Percentiles rank a stretch among this genome's conserved stretches.
These are phyloP conservation scores for Apophysomyces sp. DNA, from an alignment of 371 early-diverging fungal genomes.

Conservation along the genomic window DNA sequence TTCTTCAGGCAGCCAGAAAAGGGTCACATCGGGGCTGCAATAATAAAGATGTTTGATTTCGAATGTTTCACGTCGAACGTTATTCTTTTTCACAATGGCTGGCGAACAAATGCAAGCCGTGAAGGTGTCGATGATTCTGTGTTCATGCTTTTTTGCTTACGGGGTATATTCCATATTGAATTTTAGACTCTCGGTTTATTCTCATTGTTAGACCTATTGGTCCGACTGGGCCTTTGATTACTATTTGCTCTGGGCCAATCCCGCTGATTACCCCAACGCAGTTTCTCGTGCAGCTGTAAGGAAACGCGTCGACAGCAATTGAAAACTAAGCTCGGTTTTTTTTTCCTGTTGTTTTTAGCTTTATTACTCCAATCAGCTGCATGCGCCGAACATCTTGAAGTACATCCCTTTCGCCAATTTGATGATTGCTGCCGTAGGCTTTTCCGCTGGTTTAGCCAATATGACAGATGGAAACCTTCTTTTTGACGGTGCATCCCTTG, in stretches of 20 bases:
- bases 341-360: slow-evolving; percentile 14
- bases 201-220: slow-evolving; percentile 39
- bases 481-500: slow-evolving; percentile 51
- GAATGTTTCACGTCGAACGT: background rate
- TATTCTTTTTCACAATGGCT: slow-evolving; percentile 13
- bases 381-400: slow-evolving; percentile 44
- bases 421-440: slow-evolving; percentile 44
- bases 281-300: slow-evolving; percentile 44
- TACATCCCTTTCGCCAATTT: slow-evolving; percentile 48
- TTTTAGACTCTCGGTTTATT: background rate
- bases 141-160: slow-evolving; percentile 51
- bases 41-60: no score
- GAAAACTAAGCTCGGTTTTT: background rate
- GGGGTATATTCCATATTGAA: slow-evolving; percentile 28
- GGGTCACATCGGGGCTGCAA: no score
- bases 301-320: background rate
- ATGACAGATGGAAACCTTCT: slow-evolving; percentile 45
- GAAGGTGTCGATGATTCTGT: slow-evolving; percentile 45
- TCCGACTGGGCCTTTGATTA: slow-evolving; percentile 53
- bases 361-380: slow-evolving; percentile 37
- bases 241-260: slow-evolving; percentile 45
- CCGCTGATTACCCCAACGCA: slow-evolving; percentile 41
- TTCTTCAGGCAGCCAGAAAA: no score
- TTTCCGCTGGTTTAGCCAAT: slow-evolving; percentile 48
- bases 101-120: slow-evolving; percentile 41